Base-by-base conservation (phyloP, 106 monocot species). In the Xerophyta viscosa region DNA sequence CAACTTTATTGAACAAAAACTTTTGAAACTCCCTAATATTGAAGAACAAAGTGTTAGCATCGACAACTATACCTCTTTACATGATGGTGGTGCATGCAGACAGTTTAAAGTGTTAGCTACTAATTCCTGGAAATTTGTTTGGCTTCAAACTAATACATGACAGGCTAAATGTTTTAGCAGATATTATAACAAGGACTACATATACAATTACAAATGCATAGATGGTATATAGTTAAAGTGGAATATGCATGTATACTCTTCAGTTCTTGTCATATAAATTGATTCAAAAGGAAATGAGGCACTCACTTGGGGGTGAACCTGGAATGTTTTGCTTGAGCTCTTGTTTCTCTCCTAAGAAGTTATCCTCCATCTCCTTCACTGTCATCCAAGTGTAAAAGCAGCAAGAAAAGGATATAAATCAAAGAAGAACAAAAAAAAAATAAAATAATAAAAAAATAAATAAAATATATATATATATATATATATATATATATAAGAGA, bases 21-120 rank as follows among this genome's bases (percentile, higher is more conserved):
- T 7, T 2, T n/a, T n/a, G n/a, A n/a, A n/a, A n/a, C n/a, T n/a
- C n/a, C n/a, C n/a, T n/a, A n/a, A n/a, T n/a, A n/a, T n/a, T n/a
- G n/a, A n/a, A n/a, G 39, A 39, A 39, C 6, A 8, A 12, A 15
- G 11, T 7, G 15, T n/a, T n/a, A n/a, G n/a, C n/a, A n/a, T 7
- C 39, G 15, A 39, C 15, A 39, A 39, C 6, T 20, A n/a, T 73
- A 86, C 87, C 87, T 81, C 81, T 65, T 81, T 73, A 68, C 87
- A 87, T 27, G 81, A 57, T 57, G 81, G 77, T 33, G 87, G 81
- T 48, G 65, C 67, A 17, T 58, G 62, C 55, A 74, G 81, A 33
- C 81, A 81, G 46, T 87, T 78, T 24, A 87, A n/a, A n/a, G n/a
- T n/a, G n/a, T n/a, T n/a, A n/a, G n/a, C n/a, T n/a, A n/a, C n/a